Conservation (phyloP, 176 grass and related monocot species). For the Musa schizocarpa region DNA sequence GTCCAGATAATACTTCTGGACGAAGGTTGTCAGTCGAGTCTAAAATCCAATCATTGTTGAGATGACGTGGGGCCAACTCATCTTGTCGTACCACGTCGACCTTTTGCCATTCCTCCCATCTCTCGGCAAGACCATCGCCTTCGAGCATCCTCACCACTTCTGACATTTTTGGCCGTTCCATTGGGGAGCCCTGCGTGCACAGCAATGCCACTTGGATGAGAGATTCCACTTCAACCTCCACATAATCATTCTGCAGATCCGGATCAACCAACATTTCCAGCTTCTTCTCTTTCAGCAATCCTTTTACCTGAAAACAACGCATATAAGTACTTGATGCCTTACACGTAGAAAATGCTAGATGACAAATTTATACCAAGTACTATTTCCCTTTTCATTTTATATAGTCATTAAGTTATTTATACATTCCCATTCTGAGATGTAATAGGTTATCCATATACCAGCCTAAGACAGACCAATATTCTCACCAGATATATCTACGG, state of each 20-base stretch:
- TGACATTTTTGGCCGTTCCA: conserved; percentile 11
- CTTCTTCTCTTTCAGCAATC: conserved; percentile 8
- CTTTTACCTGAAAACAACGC: conserved; percentile 3
- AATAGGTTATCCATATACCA: no score
- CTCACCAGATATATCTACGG: no score
- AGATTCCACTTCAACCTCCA: conserved; percentile 7
- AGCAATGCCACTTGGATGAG: conserved; percentile 2
- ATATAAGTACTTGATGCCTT: no score
- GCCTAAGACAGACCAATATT: no score
- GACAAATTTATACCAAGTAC: no score
- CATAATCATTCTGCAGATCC: background rate
- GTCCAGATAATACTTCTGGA: background rate
- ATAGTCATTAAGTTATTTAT: no score
- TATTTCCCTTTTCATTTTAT: no score
- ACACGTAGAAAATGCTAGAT: no score
- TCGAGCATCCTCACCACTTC: conserved; percentile 10
- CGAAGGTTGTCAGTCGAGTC: conserved; percentile 5
- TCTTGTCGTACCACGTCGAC: conserved; percentile 6
- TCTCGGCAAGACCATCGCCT: conserved; percentile 10
- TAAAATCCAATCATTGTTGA: conserved; percentile 1
- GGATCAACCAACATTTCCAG: conserved; percentile 12
- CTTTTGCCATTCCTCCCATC: conserved; percentile 13
- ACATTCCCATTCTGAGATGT: no score
- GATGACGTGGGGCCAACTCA: conserved; percentile 2
- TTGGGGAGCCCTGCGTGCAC: background rate